phyloP scores from a whole-genome alignment of 192 early-diverging fungal genomes.

The Dissophora ornata region DNA sequence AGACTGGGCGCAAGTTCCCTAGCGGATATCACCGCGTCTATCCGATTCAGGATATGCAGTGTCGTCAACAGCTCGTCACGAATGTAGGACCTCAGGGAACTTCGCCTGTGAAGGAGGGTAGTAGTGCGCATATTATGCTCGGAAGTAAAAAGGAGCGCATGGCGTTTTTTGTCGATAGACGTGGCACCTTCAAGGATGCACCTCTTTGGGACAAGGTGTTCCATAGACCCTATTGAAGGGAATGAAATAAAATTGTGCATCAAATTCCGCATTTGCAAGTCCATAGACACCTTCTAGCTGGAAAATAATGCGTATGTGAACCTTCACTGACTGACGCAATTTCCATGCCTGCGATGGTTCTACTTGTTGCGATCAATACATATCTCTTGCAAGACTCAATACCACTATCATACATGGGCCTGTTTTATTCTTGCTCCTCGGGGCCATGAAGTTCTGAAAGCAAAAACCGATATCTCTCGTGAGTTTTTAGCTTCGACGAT shows the following conservation, averaged over 20 bases:
- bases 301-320: not conserved
- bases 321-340: too few relatives aligned
- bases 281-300: too few relatives aligned
- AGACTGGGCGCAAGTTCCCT: conserved; percentile 50
- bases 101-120: conserved; percentile 34
- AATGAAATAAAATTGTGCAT: too few relatives aligned
- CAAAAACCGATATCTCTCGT: too few relatives aligned
- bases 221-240: conserved; percentile 19
- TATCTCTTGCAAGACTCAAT: too few relatives aligned
- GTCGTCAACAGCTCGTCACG: conserved; percentile 41
- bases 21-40: conserved; percentile 39
- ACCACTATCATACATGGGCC: too few relatives aligned
- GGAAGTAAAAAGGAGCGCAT: conserved; percentile 51
- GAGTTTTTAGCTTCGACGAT: too few relatives aligned
- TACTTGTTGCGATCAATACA: too few relatives aligned
- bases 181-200: conserved; percentile 35
- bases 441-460: too few relatives aligned
- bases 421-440: too few relatives aligned
- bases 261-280: too few relatives aligned
- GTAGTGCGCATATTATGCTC: conserved; percentile 43
- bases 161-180: conserved; percentile 48
- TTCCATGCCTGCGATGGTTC: too few relatives aligned
- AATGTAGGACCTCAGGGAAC: conserved; percentile 42
- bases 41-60: conserved; percentile 52
- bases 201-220: conserved; percentile 48